These are phyloP conservation scores for Populus davidiana DNA, from an alignment of 345 rosid species.

Conservation along the genomic window DNA sequence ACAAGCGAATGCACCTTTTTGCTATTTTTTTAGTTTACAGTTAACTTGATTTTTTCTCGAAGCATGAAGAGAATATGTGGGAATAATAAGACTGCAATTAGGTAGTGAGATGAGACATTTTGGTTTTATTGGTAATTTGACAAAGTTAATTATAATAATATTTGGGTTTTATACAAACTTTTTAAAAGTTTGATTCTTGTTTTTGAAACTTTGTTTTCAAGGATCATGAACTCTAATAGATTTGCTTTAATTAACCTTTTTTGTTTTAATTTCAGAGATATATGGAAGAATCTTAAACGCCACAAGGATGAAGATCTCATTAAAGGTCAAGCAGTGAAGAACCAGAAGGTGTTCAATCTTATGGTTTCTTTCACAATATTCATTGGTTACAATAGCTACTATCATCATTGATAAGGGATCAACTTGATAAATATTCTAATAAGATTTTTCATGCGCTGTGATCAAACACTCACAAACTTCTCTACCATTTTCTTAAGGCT, in stretches of 20 bases:
- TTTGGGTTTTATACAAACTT: neutral
- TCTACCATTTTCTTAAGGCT: conserved; percentile 39
- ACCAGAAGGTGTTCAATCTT: conserved; percentile 56
- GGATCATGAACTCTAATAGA: neutral
- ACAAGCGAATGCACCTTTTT: no score
- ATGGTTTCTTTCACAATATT: neutral
- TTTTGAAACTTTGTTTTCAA: neutral
- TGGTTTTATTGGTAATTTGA: neutral
- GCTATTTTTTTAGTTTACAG: no score
- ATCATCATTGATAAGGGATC: neutral
- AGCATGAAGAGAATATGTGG: no score
- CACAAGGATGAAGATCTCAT: conserved; percentile 79
- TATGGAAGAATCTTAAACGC: conserved; percentile 65
- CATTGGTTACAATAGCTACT: neutral
- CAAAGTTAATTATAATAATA: neutral
- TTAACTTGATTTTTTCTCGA: no score
- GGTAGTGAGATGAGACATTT: neutral
- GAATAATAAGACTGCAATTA: no score
- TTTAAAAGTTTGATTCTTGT: no score
- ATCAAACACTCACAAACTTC: neutral
- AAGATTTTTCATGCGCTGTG: neutral
- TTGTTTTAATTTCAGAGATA: conserved; percentile 37
- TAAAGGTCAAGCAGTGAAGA: conserved; percentile 90
- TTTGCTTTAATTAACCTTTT: neutral
- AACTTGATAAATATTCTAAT: neutral